Percentiles rank a stretch among this genome's conserved stretches.
These are phyloP conservation scores for Cucurbita argyrosperma DNA, from an alignment of 306 rosid species.

Conservation along the genomic window DNA sequence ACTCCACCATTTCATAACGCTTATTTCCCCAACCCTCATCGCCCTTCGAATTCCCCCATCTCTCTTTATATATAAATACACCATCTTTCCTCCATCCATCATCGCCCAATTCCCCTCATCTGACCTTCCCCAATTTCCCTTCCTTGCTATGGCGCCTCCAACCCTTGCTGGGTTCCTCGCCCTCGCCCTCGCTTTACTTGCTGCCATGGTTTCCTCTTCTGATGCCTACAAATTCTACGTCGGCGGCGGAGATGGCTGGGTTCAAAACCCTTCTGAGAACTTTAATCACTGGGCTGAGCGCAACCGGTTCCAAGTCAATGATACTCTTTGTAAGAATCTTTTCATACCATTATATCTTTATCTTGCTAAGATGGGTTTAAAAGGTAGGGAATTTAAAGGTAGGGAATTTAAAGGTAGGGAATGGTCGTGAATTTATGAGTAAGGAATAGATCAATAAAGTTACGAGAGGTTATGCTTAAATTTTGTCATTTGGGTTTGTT, in stretches of 20 bases:
- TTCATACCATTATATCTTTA: too few relatives aligned
- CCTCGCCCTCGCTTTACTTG: not conserved
- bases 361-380: too few relatives aligned
- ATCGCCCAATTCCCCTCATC: not conserved
- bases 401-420: too few relatives aligned
- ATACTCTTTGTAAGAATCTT: conserved; percentile 43
- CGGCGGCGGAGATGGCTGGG: conserved; percentile 72
- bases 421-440: too few relatives aligned
- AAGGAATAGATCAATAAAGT: too few relatives aligned
- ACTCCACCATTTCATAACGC: not conserved
- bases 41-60: too few relatives aligned
- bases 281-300: conserved; percentile 47
- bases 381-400: too few relatives aligned
- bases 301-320: conserved; percentile 57
- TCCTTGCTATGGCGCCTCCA: conserved; percentile 9
- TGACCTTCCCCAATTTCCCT: not conserved
- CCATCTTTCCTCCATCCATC: not conserved
- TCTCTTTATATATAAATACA: not conserved
- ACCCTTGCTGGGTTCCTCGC: conserved; percentile 8
- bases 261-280: conserved; percentile 31
- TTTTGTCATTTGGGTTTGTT: too few relatives aligned
- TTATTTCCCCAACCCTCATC: too few relatives aligned
- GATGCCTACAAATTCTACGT: conserved; percentile 24
- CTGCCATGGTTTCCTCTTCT: conserved; percentile 9
- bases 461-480: too few relatives aligned